These are phyloP conservation scores for Noccaea bulbosa DNA, from an alignment of 345 rosid species.

Conservation along the genomic window DNA sequence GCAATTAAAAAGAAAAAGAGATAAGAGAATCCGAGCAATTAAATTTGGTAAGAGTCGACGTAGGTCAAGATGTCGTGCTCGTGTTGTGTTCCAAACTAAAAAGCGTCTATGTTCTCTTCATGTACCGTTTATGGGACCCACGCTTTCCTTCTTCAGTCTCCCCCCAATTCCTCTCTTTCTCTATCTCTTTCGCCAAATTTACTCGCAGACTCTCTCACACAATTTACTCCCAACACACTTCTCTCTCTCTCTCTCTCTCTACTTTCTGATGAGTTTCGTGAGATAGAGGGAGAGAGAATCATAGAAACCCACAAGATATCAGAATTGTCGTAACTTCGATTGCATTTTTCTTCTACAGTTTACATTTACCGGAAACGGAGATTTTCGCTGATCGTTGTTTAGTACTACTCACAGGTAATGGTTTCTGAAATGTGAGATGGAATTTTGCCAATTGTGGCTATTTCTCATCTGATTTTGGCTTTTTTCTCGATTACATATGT, in stretches of 20 bases:
- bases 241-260: conserved; percentile 25
- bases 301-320: neutral
- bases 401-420: conserved; percentile 20
- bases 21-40: conserved; percentile 8
- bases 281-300: conserved; percentile 25
- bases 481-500: neutral
- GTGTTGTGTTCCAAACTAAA: conserved; percentile 44
- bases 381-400: conserved; percentile 14
- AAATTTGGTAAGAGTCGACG: conserved; percentile 42
- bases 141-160: conserved; percentile 29
- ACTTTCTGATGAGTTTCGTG: conserved; percentile 14
- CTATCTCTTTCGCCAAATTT: conserved; percentile 10
- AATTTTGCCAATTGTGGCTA: neutral
- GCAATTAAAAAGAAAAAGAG: neutral
- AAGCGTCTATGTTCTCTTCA: conserved; percentile 48
- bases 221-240: neutral
- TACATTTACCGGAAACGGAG: neutral
- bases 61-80: conserved; percentile 47
- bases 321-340: neutral
- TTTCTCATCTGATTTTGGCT: conserved; percentile 10
- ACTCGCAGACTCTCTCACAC: conserved; percentile 5
- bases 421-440: conserved; percentile 20
- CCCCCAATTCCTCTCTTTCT: conserved; percentile 16
- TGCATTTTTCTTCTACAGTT: neutral
- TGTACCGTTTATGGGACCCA: conserved; percentile 41